phyloP scores from a whole-genome alignment of 129 eudicot species.

The carrot (Daucus carota) region DH1_v3.0 NC_030387.2:24855001-24855500 shows the following conservation, averaged over 20 bases:
- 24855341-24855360: neutral
- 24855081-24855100: slow-evolving; percentile 1
- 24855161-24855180: neutral
- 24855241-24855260: neutral
- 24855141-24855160: slow-evolving; percentile 1
- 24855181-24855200: neutral
- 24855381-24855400: slow-evolving; percentile 14
- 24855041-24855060: too few species aligned
- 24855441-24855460: neutral
- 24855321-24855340: neutral
- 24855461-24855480: slow-evolving; percentile 1
- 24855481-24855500: slow-evolving; percentile 5
- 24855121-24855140: slow-evolving; percentile 1
- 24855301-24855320: neutral
- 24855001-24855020: neutral
- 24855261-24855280: neutral
- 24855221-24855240: neutral
- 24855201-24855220: neutral
- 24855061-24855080: slow-evolving; percentile 15
- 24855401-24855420: slow-evolving; percentile 8
- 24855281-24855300: neutral
- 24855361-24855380: slow-evolving; percentile 8
- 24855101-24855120: slow-evolving; percentile 9
- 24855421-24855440: neutral
- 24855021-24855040: neutral